Base-by-base conservation (phyloP, 345 rosid genomes). In the Hibiscus syriacus region DNA sequence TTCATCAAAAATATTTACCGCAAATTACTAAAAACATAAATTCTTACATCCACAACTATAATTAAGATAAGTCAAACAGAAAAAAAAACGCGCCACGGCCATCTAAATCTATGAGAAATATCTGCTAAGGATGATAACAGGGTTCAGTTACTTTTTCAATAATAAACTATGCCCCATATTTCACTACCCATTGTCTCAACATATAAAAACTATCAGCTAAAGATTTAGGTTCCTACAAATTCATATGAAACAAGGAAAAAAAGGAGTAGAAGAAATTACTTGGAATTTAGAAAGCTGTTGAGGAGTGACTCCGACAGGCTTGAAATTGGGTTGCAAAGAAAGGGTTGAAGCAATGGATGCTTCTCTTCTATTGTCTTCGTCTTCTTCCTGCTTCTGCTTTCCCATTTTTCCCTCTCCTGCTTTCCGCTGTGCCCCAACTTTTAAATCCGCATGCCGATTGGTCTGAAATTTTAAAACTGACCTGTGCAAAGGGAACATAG, bases 241-340 rank as follows among this genome's bases (percentile, higher is more conserved):
- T 61, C n/a, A 7, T 2, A 7, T 3, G 43, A 32, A 58, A 4
- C 9, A 27, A 27, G 41, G 13, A 36, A 60, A 11, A n/a, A n/a
- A 38, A 48, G 38, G 23, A 7, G 29, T 55, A 5, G 0, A 25
- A 27, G 52, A 45, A 1, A 14, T 49, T 70, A 85, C 96, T 68
- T 77, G 89, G 45, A 89, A 75, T 78, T 87, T 87, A 34, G 86
- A 77, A 38, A 85, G 71, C 75, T 85, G 90, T 20, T 78, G 75
- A 46, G 69, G 66, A 19, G 84, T 65, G 60, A 84, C 66, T 56
- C 77, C 78, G 48, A 73, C 57, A 72, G 77, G 58, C 48, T 76
- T 84, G 74, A 78, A 81, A 79, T 73, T 67, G 48, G 85, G 73
- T 13, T 69, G 85, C 13, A 82, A 75, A 78, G 73, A 53, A 20